Percentiles rank a stretch among this genome's conserved stretches.
Evolutionary conservation across 2,329 filamentous ascomycete species (phyloP).

Genomic region (Nigrograna mackinnonii): DNA sequence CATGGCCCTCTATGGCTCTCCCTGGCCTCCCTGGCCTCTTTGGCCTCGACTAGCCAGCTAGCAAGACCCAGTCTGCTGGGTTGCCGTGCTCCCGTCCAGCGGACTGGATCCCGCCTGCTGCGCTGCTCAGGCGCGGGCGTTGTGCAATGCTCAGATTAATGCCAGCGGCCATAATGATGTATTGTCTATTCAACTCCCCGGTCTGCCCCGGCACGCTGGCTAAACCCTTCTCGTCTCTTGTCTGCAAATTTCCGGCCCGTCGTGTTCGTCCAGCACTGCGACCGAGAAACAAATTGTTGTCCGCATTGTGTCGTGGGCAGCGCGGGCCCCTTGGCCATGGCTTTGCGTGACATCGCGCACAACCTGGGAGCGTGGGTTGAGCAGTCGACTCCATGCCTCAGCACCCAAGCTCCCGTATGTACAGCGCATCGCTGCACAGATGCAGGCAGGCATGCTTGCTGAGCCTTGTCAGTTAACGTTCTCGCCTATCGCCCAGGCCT

Average conservation of each 20-base stretch:
- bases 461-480: constrained; percentile 26
- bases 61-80: constrained; percentile 9
- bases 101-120: constrained; percentile 4
- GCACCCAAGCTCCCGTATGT: too few relatives aligned
- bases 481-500: constrained; percentile 20
- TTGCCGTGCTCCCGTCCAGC: constrained; percentile 7
- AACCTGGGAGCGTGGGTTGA: constrained; percentile 8
- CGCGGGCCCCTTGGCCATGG: constrained; percentile 27
- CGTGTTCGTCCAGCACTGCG: constrained; percentile 3
- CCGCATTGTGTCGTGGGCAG: constrained; percentile 21
- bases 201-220: constrained; percentile 12
- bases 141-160: constrained; percentile 16
- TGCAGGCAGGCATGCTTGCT: constrained; percentile 23
- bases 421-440: constrained; percentile 25
- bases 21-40: constrained; percentile 7
- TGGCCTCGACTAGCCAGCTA: constrained; percentile 5
- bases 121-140: constrained; percentile 1
- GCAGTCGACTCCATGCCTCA: constrained; percentile 5
- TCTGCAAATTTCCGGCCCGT: constrained; percentile 19
- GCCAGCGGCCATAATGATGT: constrained; percentile 22
- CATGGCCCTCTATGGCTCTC: too few relatives aligned
- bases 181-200: too few relatives aligned
- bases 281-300: constrained; percentile 17
- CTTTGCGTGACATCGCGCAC: constrained; percentile 25
- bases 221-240: constrained; percentile 21